A percentile compares a stretch with the other conserved stretches of the same genome.
These are phyloP conservation scores for Westerdykella ornata DNA, from an alignment of 2,329 filamentous ascomycete genomes.

Conservation along the genomic window DNA sequence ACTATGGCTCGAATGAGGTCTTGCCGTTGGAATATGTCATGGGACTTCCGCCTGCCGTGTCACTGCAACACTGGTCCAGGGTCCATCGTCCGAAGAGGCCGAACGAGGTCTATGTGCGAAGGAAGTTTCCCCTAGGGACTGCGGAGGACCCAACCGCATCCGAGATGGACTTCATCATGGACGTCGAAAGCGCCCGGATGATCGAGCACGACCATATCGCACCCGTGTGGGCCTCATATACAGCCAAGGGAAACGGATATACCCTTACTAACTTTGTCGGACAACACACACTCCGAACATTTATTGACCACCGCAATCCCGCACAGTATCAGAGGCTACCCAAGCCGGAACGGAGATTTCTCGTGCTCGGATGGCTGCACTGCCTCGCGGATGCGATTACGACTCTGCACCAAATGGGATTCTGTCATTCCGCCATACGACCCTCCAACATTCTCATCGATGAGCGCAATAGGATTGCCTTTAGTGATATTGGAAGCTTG, in stretches of 20 bases:
- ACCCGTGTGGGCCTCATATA: conserved; percentile 66
- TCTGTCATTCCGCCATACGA: conserved; percentile 61
- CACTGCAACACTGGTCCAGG: conserved; percentile 49
- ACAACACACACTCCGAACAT: conserved; percentile 61
- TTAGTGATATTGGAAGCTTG: conserved; percentile 53
- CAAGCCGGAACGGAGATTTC: conserved; percentile 53
- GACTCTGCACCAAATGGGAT: conserved; percentile 58
- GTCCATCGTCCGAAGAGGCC: conserved; percentile 59
- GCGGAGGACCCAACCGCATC: conserved; percentile 25
- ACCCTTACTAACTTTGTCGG: conserved; percentile 60
- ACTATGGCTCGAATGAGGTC: conserved; percentile 61
- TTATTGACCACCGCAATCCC: conserved; percentile 57
- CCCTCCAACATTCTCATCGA: conserved; percentile 65
- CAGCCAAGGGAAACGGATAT: conserved; percentile 56
- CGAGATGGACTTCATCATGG: conserved; percentile 51
- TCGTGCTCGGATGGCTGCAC: conserved; percentile 67
- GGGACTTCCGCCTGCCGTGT: conserved; percentile 46
- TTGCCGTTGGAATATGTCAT: conserved; percentile 64
- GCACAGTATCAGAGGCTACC: conserved; percentile 55
- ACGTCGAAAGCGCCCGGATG: conserved; percentile 53
- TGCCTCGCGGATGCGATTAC: conserved; percentile 64
- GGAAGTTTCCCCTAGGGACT: conserved; percentile 49
- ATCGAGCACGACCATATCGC: conserved; percentile 63
- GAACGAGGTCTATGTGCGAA: conserved; percentile 52
- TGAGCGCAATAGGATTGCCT: conserved; percentile 58